These are phyloP conservation scores for Sporisorium sorghi DNA, from an alignment of 1,284 basidiomycete species.

Conservation along the genomic window DNA sequence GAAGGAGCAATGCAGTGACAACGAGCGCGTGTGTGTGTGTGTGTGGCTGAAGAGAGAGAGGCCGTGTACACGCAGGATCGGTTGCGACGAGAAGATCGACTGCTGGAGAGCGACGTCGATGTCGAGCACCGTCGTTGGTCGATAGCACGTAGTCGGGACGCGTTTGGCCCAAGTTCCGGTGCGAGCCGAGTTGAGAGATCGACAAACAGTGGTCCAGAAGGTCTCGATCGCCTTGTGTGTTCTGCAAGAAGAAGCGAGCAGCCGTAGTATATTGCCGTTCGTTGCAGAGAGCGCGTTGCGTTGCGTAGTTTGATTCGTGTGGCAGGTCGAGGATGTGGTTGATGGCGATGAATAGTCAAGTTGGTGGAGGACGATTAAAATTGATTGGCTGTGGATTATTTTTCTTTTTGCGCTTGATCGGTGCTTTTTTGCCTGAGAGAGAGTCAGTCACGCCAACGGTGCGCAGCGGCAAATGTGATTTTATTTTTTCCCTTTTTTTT, in stretches of 20 bases:
- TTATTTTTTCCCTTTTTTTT: background rate
- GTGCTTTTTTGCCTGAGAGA: background rate
- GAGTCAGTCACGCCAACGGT: no score
- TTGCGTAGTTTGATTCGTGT: background rate
- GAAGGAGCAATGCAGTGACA: conserved; percentile 2
- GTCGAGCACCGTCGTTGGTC: background rate
- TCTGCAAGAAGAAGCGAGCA: background rate
- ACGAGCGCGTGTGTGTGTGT: background rate
- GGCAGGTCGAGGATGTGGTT: background rate
- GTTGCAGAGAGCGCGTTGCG: background rate
- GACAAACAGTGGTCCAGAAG: background rate
- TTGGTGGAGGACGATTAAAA: conserved; percentile 26
- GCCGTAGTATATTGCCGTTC: no score
- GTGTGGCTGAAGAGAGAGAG: background rate
- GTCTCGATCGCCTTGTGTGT: background rate
- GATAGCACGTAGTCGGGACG: conserved; percentile 14
- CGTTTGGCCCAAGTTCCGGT: conserved; percentile 6
- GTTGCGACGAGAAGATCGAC: background rate
- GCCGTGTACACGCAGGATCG: background rate
- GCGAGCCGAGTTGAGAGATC: conserved; percentile 2
- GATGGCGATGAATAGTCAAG: conserved; percentile 6
- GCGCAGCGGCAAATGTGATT: conserved; percentile 4
- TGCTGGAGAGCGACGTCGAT: background rate
- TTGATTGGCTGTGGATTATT: conserved; percentile 16
- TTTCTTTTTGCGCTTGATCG: conserved; percentile 12